These are phyloP conservation scores for Penicillium brevicompactum DNA, from an alignment of 2,329 filamentous ascomycete species.

Conservation along the genomic window DNA sequence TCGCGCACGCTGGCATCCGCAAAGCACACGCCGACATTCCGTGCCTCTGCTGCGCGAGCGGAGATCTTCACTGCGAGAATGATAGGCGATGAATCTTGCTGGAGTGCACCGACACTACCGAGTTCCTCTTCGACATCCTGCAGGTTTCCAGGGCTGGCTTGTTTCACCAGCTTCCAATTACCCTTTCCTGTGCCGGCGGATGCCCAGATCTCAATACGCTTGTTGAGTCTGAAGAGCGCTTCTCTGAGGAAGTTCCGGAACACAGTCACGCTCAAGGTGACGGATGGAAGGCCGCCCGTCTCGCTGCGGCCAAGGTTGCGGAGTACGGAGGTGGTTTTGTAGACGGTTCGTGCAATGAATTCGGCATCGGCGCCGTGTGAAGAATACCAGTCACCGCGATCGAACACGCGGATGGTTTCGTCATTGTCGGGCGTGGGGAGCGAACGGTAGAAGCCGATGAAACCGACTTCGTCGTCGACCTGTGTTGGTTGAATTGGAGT, in stretches of 20 bases:
- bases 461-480: slow-evolving; percentile 96
- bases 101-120: slow-evolving; percentile 57
- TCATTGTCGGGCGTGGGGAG: slow-evolving; percentile 67
- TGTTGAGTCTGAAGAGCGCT: slow-evolving; percentile 86
- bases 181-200: slow-evolving; percentile 71
- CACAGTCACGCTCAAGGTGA: slow-evolving; percentile 92
- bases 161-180: slow-evolving; percentile 88
- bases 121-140: slow-evolving; percentile 97
- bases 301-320: slow-evolving; percentile 84
- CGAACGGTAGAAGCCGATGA: slow-evolving; percentile 95
- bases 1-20: slow-evolving; percentile 96
- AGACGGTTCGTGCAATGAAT: slow-evolving; percentile 66
- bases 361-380: slow-evolving; percentile 54
- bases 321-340: slow-evolving; percentile 96
- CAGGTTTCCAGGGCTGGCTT: slow-evolving; percentile 92
- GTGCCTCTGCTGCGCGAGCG: slow-evolving; percentile 80
- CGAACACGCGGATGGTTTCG: slow-evolving; percentile 81
- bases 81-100: slow-evolving; percentile 87
- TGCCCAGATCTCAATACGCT: slow-evolving; percentile 87
- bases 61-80: slow-evolving; percentile 94
- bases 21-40: slow-evolving; percentile 92
- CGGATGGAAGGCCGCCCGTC: slow-evolving; percentile 83
- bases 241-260: slow-evolving; percentile 95
- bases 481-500: slow-evolving; percentile 35
- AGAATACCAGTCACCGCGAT: slow-evolving; percentile 93